Evolutionary conservation across 176 grass and related monocot species (phyloP), one percentile per base, ranked within the genome.

Genomic region (Urochloa ruziziensis): DNA sequence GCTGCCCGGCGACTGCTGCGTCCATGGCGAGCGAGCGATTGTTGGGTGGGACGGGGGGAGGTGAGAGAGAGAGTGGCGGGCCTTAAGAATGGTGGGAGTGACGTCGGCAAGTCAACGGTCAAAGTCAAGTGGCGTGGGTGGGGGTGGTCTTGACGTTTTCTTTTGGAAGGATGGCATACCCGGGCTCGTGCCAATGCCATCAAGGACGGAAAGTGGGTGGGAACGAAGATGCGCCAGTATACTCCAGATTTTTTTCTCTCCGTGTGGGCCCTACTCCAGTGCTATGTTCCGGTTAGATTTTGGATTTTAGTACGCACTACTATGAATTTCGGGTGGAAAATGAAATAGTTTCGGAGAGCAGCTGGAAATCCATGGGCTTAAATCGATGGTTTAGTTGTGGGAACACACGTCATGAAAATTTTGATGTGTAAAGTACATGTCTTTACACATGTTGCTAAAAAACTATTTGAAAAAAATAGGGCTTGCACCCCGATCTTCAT

Each of bases 41-140:
- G 77, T 13, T 56, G 53, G 34, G 61, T n/a, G 53, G 80, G 34
- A 62, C 53, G 56, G 82, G 71, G 37, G 61, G 70, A 74, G 61
- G 42, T 53, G 66, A 85, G 86, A 78, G 83, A 80, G n/a, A 72
- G 44, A 69, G 80, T 83, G 32, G 56, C 63, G 76, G 47, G 80
- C 84, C 84, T 88, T 86, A 86, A 75, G 79, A 91, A 91, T 37
- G 85, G 82, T 89, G 62, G 77, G 62, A 52, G 34, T 94, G 89
- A 91, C 84, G 89, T 94, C 80, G 72, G 39, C 23, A 4, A 78
- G 86, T 94, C 92, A 89, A 91, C 29, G 86, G 86, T 91, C 89
- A 91, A 89, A 86, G 86, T 70, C 87, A 84, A 86, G 86, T 83
- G 85, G 85, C 48, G 65, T 71, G 88, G 66, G 67, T 80, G 37